A percentile compares a stretch with the other conserved stretches of the same genome.
Conservation (phyloP, 2,329 filamentous ascomycete genomes). For the Diaporthe amygdali region DNA sequence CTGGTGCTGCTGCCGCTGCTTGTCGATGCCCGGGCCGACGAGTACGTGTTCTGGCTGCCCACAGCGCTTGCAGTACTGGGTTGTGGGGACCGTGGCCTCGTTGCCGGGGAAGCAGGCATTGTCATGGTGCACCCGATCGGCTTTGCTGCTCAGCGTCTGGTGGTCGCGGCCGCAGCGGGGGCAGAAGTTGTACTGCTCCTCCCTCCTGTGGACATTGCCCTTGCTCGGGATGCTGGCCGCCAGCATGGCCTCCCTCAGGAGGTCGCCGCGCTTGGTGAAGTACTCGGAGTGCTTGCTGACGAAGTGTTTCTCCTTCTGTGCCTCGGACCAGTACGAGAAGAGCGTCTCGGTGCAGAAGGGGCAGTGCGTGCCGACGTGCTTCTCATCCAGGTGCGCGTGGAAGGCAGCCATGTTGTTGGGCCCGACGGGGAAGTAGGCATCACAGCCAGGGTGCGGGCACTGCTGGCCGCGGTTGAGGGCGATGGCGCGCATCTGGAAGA, state of each 20-base stretch:
- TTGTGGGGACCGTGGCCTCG: background rate
- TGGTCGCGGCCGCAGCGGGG: constrained; percentile 28
- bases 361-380: constrained; percentile 41
- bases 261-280: constrained; percentile 22
- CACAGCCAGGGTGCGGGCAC: constrained; percentile 47
- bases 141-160: constrained; percentile 15
- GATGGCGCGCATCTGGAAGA: constrained; percentile 40
- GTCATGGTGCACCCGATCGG: constrained; percentile 26
- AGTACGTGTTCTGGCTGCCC: background rate
- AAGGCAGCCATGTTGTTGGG: constrained; percentile 34
- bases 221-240: background rate
- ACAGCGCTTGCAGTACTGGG: constrained; percentile 19
- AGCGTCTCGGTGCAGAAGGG: constrained; percentile 41
- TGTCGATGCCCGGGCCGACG: background rate
- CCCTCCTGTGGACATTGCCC: constrained; percentile 13
- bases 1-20: background rate
- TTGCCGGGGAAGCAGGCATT: constrained; percentile 23
- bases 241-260: constrained; percentile 1
- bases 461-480: constrained; percentile 38
- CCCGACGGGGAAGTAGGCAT: constrained; percentile 36
- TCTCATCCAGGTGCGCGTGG: constrained; percentile 40
- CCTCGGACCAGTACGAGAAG: constrained; percentile 35
- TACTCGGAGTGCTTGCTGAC: constrained; percentile 33
- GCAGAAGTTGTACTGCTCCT: constrained; percentile 27
- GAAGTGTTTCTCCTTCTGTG: constrained; percentile 36